phyloP scores from a whole-genome alignment of 2,329 filamentous ascomycete genomes.

The Alternaria triticimaculans region DNA sequence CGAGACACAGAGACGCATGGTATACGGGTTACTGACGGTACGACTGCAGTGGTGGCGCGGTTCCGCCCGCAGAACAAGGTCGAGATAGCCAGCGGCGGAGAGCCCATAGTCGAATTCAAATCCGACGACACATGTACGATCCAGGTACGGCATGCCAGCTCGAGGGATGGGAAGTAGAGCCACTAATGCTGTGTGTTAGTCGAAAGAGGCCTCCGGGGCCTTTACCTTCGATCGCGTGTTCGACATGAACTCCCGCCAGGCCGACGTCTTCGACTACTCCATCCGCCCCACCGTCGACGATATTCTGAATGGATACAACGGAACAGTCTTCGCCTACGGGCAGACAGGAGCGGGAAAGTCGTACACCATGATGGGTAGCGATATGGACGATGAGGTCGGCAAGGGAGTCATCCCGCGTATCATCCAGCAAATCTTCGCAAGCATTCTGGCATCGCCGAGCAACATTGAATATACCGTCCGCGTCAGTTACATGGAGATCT shows the following conservation, averaged over 20 bases:
- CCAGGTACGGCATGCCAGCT: conserved; percentile 65
- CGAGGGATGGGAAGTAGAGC: not conserved
- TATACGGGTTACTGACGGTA: conserved; percentile 32
- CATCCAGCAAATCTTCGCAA: conserved; percentile 95
- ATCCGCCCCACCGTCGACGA: conserved; percentile 96
- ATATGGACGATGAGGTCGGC: conserved; percentile 86
- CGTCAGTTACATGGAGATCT: conserved; percentile 99
- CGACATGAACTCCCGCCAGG: conserved; percentile 87
- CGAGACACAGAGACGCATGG: not conserved
- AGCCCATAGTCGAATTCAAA: conserved; percentile 89
- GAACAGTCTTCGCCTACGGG: conserved; percentile 97
- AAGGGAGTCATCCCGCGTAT: conserved; percentile 97
- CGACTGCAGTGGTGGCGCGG: conserved; percentile 80
- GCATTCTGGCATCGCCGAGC: conserved; percentile 87
- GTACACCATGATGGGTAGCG: conserved; percentile 97
- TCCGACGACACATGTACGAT: conserved; percentile 87
- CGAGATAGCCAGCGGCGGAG: conserved; percentile 87
- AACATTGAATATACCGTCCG: conserved; percentile 99
- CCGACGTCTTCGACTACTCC: conserved; percentile 97
- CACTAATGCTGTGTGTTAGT: conserved; percentile 59
- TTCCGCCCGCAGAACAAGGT: conserved; percentile 97
- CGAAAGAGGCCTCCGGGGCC: conserved; percentile 78
- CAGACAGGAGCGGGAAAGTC: conserved; percentile 99
- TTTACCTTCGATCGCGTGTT: conserved; percentile 98
- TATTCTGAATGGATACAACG: conserved; percentile 98